Base-by-base conservation (phyloP, 2,329 filamentous ascomycete species). In the Xylariaceae sp. region DNA sequence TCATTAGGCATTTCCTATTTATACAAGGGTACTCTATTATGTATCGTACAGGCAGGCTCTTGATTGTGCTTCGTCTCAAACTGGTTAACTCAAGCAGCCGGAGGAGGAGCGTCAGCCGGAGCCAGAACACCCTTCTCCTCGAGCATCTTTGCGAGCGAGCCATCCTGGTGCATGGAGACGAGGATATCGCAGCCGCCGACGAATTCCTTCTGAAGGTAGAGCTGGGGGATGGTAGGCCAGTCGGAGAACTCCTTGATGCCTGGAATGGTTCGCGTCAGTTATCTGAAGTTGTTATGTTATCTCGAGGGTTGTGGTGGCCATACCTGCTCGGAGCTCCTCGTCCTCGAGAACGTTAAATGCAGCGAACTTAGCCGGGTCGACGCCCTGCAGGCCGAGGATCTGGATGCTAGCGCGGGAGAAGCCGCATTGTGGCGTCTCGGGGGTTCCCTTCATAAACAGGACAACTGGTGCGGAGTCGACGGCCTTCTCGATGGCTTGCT, bases 231-330 rank as follows among this genome's bases (percentile, higher is more conserved):
- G 17, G 94, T 99, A 12, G 94, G 94, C 94, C 94, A 99, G 68
- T 97, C 94, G 1, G 91, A 96, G 77, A 94, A 99, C 73, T 99
- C 92, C 75, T 99, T 99, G 75, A 99, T 96, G 45, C 94, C 92
- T 91, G 30, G 38, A 18, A 15, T 36, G 33, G 18, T 5, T 14
- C 32, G 32, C 14, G 52, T 54, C 17, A 56, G 46, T 48, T 48
- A 5, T 36, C 9, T 36, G 33, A 36, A 39, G 33, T n/a, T 18
- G 10, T n/a, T 15, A 12, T 2, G 5, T 38, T 44, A 4, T 32
- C 12, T 9, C 18, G 27, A 17, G 39, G 14, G 5, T 35, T 17
- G 15, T n/a, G n/a, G 15, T 45, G 31, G 33, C 67, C 75, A 53
- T 71, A 92, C 89, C 90, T 72, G 85, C 75, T 62, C 94, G 83